Evolutionary conservation across 2,329 filamentous ascomycete species (phyloP), one percentile per base, ranked within the genome.

Genomic region (Sporothrix curviconia): DNA sequence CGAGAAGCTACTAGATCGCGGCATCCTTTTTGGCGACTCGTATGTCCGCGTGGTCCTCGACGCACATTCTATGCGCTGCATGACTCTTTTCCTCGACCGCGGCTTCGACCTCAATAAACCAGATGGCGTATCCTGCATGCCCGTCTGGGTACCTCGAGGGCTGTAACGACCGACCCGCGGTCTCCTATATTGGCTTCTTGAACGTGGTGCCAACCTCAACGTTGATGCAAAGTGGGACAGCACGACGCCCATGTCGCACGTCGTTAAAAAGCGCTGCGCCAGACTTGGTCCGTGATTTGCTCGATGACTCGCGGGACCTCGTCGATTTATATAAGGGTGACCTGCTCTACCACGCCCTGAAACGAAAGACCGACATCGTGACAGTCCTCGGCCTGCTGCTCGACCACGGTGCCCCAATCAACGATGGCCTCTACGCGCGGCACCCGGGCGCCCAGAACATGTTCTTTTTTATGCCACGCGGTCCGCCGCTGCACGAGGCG

Each of bases 391-490:
- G 36, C 50, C 22, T 53, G 24, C 36, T 53, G 22, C 50, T 53
- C 36, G 50, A 53, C 37, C 50, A 53, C 50, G 50, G 50, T 14
- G 36, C 36, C 25, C 37, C 50, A 15, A 53, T 53, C 50, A 53
- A 53, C 50, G 36, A 30, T 6, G 28, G 36, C 37, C 50, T 42
- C 25, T 53, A 7, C 22, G 12, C 50, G 15, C 36, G 15, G 25
- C 37, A 32, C 24, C 36, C 11, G 24, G 22, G 36, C 15, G 22
- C 50, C 7, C 50, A 53, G 37, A 34, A 12, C 37, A 42, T 40
- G 50, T 43, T 32, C 11, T 53, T 30, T 12, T 43, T 43, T 15
- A 53, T 43, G 50, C 36, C 36, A 14, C 50, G 36, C 19, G 50
- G 50, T 24, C 36, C 37, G 14, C 37, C 50, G 8, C 50, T 53